These are phyloP conservation scores for Phialophora verrucosa DNA, from an alignment of 2,329 filamentous ascomycete genomes.

Conservation along the genomic window DNA sequence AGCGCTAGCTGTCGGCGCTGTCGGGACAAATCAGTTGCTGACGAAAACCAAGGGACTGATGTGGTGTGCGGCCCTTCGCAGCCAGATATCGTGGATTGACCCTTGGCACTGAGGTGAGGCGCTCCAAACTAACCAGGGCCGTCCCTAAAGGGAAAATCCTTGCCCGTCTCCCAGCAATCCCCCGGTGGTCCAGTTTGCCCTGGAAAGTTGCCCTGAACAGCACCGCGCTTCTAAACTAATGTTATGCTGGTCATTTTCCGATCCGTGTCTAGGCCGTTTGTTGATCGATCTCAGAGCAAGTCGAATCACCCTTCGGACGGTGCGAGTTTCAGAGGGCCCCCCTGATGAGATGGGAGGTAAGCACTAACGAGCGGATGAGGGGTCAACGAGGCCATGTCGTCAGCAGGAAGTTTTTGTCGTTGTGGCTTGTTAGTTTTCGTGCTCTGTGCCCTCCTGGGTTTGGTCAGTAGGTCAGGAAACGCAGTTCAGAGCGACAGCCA, in stretches of 20 bases:
- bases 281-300: conserved; percentile 27
- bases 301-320: conserved; percentile 14
- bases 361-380: conserved; percentile 32
- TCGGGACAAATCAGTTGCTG: conserved; percentile 14
- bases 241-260: conserved; percentile 27
- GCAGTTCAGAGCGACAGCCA: conserved; percentile 24
- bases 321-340: conserved; percentile 23
- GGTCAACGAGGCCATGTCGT: conserved; percentile 27
- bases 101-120: conserved; percentile 25
- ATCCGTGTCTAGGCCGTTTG: conserved; percentile 22
- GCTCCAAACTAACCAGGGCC: conserved; percentile 16
- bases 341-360: conserved; percentile 28
- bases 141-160: conserved; percentile 13
- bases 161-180: neutral
- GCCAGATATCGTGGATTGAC: conserved; percentile 2
- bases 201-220: neutral
- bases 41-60: neutral
- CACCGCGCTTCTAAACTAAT: conserved; percentile 9
- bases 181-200: neutral
- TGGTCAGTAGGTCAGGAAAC: conserved; percentile 11
- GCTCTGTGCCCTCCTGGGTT: conserved; percentile 14
- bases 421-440: conserved; percentile 23
- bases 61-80: conserved; percentile 9
- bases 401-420: conserved; percentile 14
- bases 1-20: conserved; percentile 22